Conservation (phyloP, 164 flowering plant genomes). For the Vitis vinifera region ASM3070453v1 NC_081810.1:21360001-21360500, state of each 20-base stretch:
- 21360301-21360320: conserved; percentile 68
- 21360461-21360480: conserved; percentile 8
- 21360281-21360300: conserved; percentile 58
- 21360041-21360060: conserved; percentile 23
- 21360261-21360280: conserved; percentile 56
- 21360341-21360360: conserved; percentile 3
- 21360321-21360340: conserved; percentile 32
- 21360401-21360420: background rate
- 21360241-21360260: conserved; percentile 37
- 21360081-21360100: conserved; percentile 19
- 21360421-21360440: conserved; percentile 7
- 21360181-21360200: conserved; percentile 50
- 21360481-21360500: conserved; percentile 22
- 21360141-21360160: conserved; percentile 55
- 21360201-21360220: conserved; percentile 27
- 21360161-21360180: conserved; percentile 54
- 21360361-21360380: conserved; percentile 7
- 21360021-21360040: conserved; percentile 24
- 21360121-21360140: conserved; percentile 14
- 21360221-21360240: conserved; percentile 29
- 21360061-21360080: conserved; percentile 20
- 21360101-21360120: conserved; percentile 11
- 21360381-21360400: background rate
- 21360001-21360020: conserved; percentile 23
- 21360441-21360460: conserved; percentile 18